Conservation (phyloP, 2,329 filamentous ascomycete species). For the Taxawa tesnikishii region DNA sequence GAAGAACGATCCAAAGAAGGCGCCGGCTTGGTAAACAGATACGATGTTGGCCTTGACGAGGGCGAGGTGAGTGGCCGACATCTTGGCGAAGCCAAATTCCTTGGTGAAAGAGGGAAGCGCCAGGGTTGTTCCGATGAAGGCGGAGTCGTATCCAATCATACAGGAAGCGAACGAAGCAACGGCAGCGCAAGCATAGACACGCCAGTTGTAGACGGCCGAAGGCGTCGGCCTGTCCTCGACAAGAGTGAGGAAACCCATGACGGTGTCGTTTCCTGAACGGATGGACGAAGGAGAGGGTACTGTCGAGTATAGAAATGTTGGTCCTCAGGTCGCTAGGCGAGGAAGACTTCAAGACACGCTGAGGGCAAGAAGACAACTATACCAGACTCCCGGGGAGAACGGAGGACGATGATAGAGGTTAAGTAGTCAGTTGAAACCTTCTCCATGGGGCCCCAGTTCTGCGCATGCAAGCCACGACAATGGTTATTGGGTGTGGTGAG, state of each 20-base stretch:
- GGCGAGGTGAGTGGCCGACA: constrained; percentile 37
- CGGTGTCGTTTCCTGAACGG: constrained; percentile 4
- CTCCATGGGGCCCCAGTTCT: too few relatives aligned
- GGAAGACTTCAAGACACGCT: too few relatives aligned
- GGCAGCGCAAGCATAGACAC: constrained; percentile 41
- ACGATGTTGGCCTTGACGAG: constrained; percentile 64
- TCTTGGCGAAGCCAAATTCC: constrained; percentile 53
- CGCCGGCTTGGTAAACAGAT: constrained; percentile 69
- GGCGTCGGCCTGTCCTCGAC: constrained; percentile 39
- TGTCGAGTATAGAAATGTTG: too few relatives aligned
- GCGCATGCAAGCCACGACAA: too few relatives aligned
- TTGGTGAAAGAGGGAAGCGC: constrained; percentile 54
- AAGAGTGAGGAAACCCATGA: constrained; percentile 23
- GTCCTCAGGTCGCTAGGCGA: too few relatives aligned
- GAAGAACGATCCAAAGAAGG: constrained; percentile 67
- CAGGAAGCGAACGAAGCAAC: constrained; percentile 45
- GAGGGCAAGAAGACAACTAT: too few relatives aligned
- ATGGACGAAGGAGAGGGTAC: not conserved
- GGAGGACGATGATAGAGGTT: too few relatives aligned
- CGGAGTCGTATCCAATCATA: constrained; percentile 54
- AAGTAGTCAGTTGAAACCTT: too few relatives aligned
- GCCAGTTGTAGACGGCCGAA: constrained; percentile 47
- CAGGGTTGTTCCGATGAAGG: constrained; percentile 69
- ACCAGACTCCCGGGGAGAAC: too few relatives aligned
- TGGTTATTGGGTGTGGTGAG: too few relatives aligned